A percentile compares a stretch with the other conserved stretches of the same genome.
Evolutionary conservation across 371 early-diverging fungal species (phyloP).

Genomic region (Dipsacomyces acuminosporus): DNA sequence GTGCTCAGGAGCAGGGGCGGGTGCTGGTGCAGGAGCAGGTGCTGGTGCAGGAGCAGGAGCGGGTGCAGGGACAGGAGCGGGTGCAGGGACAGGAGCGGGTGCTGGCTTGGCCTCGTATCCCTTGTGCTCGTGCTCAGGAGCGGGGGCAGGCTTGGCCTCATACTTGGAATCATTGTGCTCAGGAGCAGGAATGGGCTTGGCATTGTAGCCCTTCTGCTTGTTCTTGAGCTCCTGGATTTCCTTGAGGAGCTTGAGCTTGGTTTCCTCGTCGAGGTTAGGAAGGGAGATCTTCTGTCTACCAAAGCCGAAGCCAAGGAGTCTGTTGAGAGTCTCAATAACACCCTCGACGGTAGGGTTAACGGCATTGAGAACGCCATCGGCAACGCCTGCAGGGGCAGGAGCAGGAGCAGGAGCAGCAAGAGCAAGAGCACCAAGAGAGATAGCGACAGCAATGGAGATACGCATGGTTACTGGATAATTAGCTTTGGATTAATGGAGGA

Average conservation of each 20-base stretch:
- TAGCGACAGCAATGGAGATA: slow-evolving; percentile 14
- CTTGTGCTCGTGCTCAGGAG: too few relatives aligned
- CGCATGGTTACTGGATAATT: slow-evolving; percentile 8
- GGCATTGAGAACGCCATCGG: slow-evolving; percentile 17
- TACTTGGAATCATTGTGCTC: slow-evolving; percentile 2
- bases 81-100: too few relatives aligned
- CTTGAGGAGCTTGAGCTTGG: too few relatives aligned
- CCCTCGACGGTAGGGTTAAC: slow-evolving; percentile 11
- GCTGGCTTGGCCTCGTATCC: slow-evolving; percentile 5
- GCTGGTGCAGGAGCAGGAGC: too few relatives aligned
- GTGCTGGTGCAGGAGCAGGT: too few relatives aligned
- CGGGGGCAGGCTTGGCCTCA: neutral
- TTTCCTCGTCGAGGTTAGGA: neutral
- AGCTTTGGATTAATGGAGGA: too few relatives aligned
- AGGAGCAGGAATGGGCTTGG: too few relatives aligned
- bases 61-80: too few relatives aligned
- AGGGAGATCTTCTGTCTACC: neutral
- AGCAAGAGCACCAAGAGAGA: slow-evolving; percentile 11
- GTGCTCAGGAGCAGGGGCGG: too few relatives aligned
- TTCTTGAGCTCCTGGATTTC: too few relatives aligned
- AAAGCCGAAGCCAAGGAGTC: slow-evolving; percentile 10
- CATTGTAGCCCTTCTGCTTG: too few relatives aligned
- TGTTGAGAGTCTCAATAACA: slow-evolving; percentile 8
- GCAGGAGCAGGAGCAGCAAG: slow-evolving; percentile 11
- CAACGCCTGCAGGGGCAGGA: slow-evolving; percentile 8